Evolutionary conservation across 345 rosid species (phyloP), one percentile per base, ranked within the genome.

Genomic region (Camelina laxa): DNA sequence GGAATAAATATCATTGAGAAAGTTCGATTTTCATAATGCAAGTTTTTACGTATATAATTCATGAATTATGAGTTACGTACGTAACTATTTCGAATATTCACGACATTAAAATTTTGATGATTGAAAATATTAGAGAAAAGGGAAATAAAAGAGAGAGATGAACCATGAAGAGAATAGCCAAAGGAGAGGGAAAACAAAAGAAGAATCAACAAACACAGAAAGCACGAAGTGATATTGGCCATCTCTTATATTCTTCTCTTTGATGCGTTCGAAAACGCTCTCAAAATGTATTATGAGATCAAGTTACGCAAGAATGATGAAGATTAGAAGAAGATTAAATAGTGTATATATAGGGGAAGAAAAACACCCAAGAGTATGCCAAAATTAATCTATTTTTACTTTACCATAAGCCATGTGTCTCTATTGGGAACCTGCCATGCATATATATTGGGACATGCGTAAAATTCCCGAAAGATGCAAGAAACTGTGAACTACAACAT

Each of bases 91-190:
- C 8, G 8, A 56, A 33, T 55, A 21, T 16, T 27, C 27, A 42
- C 21, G 49, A 57, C 21, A 24, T 10, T 61, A 5, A 21, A 60
- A 2, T 0, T 36, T 24, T 63, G 3, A 33, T n/a, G 22, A n/a
- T 57, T 47, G 30, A 27, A 24, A 7, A 56, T 45, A 47, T 15
- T 56, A 21, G 2, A 22, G 9, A 16, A 44, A 20, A 42, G 2
- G 30, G 10, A 31, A n/a, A 30, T 35, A 58, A 38, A 41, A 20
- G 38, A 33, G 5, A 8, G 53, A 49, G 9, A 62, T 13, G 21
- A 65, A 77, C 81, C 81, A 30, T 58, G 73, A 65, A 58, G 57
- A 8, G 80, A 16, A 65, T 65, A 41, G 30, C 73, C 73, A 77
- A 73, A 71, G 12, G 77, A 77, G 56, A 72, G 51, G 63, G 41